Conservation (phyloP, 1,139 yeast genomes). For the Geotrichum citri-aurantii region DNA sequence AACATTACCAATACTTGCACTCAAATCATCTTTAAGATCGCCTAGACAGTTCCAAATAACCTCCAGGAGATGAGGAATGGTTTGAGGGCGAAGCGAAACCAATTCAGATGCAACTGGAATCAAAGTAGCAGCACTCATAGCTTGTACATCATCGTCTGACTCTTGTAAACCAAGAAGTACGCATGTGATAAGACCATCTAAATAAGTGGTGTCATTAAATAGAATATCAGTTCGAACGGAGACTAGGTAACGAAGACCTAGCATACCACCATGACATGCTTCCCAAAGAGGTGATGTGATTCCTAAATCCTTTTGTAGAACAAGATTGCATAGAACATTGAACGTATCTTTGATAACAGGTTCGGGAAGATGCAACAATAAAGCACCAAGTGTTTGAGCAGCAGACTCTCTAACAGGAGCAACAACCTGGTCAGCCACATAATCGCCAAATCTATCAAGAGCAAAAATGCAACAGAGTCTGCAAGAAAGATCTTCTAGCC, state of each 20-base stretch:
- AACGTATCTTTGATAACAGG: conserved; percentile 55
- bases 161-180: conserved; percentile 82
- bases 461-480: conserved; percentile 83
- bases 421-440: conserved; percentile 94
- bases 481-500: conserved; percentile 84
- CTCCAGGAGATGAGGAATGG: conserved; percentile 58
- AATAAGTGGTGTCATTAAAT: conserved; percentile 44
- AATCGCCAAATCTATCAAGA: conserved; percentile 93
- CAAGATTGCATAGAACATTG: conserved; percentile 58
- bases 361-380: conserved; percentile 64
- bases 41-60: conserved; percentile 88
- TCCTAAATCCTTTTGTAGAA: conserved; percentile 56
- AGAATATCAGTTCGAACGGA: conserved; percentile 81
- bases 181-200: conserved; percentile 72
- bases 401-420: conserved; percentile 98
- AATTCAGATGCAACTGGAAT: conserved; percentile 85
- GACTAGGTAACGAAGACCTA: conserved; percentile 87
- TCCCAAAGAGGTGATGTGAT: conserved; percentile 65
- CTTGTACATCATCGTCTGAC: conserved; percentile 92
- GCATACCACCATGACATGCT: conserved; percentile 97
- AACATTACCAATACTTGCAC: conserved; percentile 92
- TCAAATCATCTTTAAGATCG: conserved; percentile 80
- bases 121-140: conserved; percentile 91
- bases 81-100: conserved; percentile 55
- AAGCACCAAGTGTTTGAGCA: conserved; percentile 90